Conservation (phyloP, 768 basidiomycete species). For the Amanita thiersii region DNA sequence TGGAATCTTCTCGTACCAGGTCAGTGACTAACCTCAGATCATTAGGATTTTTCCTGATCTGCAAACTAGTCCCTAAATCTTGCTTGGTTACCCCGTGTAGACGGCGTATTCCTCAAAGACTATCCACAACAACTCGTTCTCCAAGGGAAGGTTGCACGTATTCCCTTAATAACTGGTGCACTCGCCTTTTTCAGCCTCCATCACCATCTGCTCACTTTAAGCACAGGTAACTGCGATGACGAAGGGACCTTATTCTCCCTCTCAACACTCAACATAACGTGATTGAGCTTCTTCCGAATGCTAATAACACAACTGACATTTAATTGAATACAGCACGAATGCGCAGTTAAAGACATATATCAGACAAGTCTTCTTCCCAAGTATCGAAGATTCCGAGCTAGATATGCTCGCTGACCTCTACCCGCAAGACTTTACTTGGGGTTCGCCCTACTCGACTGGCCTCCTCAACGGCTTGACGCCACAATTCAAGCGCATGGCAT, state of each 20-base stretch:
- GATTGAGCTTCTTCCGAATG: no score
- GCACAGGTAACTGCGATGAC: slow-evolving; percentile 29
- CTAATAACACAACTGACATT: no score
- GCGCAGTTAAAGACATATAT: slow-evolving; percentile 11
- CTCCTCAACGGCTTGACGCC: slow-evolving; percentile 23
- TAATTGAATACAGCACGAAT: no score
- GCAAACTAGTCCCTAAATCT: slow-evolving; percentile 21
- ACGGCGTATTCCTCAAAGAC: slow-evolving; percentile 29
- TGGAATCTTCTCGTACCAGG: slow-evolving; percentile 30
- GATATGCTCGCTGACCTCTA: slow-evolving; percentile 18
- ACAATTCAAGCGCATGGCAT: slow-evolving; percentile 42
- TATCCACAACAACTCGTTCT: slow-evolving; percentile 23
- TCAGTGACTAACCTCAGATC: slow-evolving; percentile 9
- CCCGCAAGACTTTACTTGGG: slow-evolving; percentile 21
- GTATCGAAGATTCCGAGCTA: slow-evolving; percentile 13
- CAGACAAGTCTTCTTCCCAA: slow-evolving; percentile 14
- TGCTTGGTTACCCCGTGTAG: slow-evolving; percentile 32
- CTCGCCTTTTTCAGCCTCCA: slow-evolving; percentile 11
- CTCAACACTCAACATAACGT: slow-evolving; percentile 20
- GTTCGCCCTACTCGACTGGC: slow-evolving; percentile 35
- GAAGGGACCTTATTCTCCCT: slow-evolving; percentile 29
- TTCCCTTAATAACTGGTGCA: slow-evolving; percentile 22
- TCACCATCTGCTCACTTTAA: background rate
- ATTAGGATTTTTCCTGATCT: background rate
- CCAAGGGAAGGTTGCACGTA: slow-evolving; percentile 25